Evolutionary conservation across 148 eudicot genomes (phyloP).

Genomic region (Chenopodium formosanum): DNA sequence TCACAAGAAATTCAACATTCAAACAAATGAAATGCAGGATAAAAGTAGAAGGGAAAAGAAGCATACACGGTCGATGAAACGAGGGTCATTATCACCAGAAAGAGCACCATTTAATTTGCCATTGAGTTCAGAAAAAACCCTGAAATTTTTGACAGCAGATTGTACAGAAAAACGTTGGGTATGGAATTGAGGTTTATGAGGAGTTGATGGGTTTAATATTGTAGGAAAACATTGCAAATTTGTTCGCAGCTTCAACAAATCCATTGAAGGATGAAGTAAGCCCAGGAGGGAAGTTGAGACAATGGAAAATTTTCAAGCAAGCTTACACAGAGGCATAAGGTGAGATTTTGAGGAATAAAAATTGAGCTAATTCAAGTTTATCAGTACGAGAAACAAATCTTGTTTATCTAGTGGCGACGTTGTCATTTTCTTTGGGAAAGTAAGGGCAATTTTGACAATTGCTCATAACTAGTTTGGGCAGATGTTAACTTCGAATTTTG

Average conservation of each 20-base stretch:
- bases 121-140: constrained; percentile 58
- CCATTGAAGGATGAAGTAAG: constrained; percentile 1
- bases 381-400: too few species aligned
- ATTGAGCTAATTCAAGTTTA: too few species aligned
- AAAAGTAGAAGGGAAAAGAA: not conserved
- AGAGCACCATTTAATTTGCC: constrained; percentile 70
- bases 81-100: constrained; percentile 71
- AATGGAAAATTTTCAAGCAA: not conserved
- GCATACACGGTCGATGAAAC: constrained; percentile 69
- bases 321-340: not conserved
- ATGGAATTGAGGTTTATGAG: not conserved
- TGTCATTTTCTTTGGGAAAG: too few species aligned
- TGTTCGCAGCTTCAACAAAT: constrained; percentile 2
- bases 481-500: too few species aligned
- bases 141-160: constrained; percentile 17
- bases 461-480: too few species aligned
- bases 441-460: too few species aligned
- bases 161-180: constrained; percentile 12
- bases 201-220: constrained; percentile 3
- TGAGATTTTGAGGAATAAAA: too few species aligned
- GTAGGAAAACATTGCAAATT: constrained; percentile 6
- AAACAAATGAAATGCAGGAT: not conserved
- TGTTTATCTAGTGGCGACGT: too few species aligned
- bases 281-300: not conserved
- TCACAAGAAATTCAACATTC: not conserved